These are phyloP conservation scores for Candida sojae DNA, from an alignment of 1,139 yeast species.

Conservation along the genomic window DNA sequence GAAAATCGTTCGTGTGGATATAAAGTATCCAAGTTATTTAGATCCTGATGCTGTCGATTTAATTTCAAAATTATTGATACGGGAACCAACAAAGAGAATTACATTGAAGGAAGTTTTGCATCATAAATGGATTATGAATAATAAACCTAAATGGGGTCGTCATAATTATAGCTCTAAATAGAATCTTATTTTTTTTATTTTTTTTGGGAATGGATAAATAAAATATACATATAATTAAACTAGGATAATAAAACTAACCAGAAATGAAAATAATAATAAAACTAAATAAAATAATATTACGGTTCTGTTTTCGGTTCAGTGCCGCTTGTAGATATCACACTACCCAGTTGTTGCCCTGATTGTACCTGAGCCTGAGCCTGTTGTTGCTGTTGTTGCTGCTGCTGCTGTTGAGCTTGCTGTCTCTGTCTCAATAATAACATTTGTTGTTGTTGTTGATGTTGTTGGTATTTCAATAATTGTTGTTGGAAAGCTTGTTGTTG, in stretches of 20 bases:
- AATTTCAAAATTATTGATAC: constrained; percentile 58
- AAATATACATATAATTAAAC: background rate
- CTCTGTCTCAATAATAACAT: constrained; percentile 29
- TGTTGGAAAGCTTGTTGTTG: constrained; percentile 55
- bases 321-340: background rate
- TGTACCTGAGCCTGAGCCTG: background rate
- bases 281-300: background rate
- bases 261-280: constrained; percentile 1
- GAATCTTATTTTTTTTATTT: too few species aligned
- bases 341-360: too few species aligned
- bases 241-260: background rate
- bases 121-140: constrained; percentile 83
- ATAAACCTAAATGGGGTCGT: constrained; percentile 50
- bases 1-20: constrained; percentile 75
- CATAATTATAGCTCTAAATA: background rate
- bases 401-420: constrained; percentile 34
- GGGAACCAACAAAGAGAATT: constrained; percentile 69
- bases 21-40: constrained; percentile 69
- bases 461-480: constrained; percentile 46
- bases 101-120: constrained; percentile 58
- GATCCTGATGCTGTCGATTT: constrained; percentile 78
- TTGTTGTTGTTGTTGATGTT: constrained; percentile 39
- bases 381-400: constrained; percentile 2
- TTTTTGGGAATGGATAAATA: background rate
- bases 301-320: background rate